Evolutionary conservation across 306 rosid genomes (phyloP).

Genomic region (Quercus bicolor): DNA sequence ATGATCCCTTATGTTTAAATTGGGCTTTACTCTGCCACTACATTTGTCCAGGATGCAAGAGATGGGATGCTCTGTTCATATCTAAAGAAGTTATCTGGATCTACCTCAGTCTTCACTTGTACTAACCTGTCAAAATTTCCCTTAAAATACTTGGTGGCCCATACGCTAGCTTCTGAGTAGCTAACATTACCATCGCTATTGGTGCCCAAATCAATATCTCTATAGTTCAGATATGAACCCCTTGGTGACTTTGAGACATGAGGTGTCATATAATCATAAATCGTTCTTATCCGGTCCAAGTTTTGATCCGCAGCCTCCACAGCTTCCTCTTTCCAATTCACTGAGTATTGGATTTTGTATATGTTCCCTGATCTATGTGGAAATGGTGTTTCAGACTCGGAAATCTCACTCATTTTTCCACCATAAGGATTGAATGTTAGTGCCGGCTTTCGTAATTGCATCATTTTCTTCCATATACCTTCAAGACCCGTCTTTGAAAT

Average conservation of each 20-base stretch:
- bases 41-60: slow-evolving; percentile 21
- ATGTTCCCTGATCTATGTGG: slow-evolving; percentile 73
- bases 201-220: slow-evolving; percentile 69
- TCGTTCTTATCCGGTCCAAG: slow-evolving; percentile 39
- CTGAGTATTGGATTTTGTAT: slow-evolving; percentile 63
- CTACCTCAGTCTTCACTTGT: slow-evolving; percentile 50
- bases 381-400: slow-evolving; percentile 55
- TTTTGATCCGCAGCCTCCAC: slow-evolving; percentile 25
- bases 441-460: slow-evolving; percentile 45
- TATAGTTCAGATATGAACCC: slow-evolving; percentile 64
- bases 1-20: neutral
- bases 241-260: slow-evolving; percentile 61
- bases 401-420: slow-evolving; percentile 63
- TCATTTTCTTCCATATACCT: slow-evolving; percentile 62
- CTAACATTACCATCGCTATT: slow-evolving; percentile 47
- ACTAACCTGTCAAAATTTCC: slow-evolving; percentile 60
- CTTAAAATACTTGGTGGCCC: slow-evolving; percentile 71
- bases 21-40: slow-evolving; percentile 24
- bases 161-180: slow-evolving; percentile 47
- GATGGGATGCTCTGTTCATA: slow-evolving; percentile 75
- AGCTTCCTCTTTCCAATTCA: slow-evolving; percentile 58
- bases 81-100: slow-evolving; percentile 59
- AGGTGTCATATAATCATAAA: slow-evolving; percentile 64
- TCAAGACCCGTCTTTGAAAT: slow-evolving; percentile 45
- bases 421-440: slow-evolving; percentile 61